Evolutionary conservation across 108 stramenopile genomes (phyloP).

Genomic region (Stephanodiscus triporus): DNA sequence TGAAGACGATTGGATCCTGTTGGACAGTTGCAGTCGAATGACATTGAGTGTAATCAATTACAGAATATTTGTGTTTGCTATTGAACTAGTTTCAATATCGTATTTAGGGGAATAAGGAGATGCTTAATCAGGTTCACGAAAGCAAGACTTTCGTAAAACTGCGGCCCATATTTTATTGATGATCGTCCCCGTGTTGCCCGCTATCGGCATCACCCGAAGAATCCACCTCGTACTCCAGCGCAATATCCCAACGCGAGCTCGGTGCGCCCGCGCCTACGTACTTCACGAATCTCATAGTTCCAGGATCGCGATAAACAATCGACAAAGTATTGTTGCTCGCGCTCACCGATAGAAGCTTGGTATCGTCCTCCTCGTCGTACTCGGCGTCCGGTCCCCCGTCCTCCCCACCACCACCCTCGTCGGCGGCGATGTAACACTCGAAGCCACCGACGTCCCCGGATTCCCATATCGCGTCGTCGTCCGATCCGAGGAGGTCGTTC

Average conservation of each 20-base stretch:
- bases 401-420: slow-evolving; percentile 87
- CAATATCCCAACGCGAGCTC: slow-evolving; percentile 90
- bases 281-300: slow-evolving; percentile 96
- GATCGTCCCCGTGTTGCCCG: not conserved
- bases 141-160: not conserved
- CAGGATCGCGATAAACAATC: slow-evolving; percentile 91
- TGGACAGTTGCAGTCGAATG: too few relatives aligned
- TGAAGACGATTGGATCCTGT: too few relatives aligned
- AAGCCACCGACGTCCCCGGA: slow-evolving; percentile 94
- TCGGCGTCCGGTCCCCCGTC: slow-evolving; percentile 80
- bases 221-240: slow-evolving; percentile 84
- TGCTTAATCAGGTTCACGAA: too few relatives aligned
- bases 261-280: slow-evolving; percentile 91
- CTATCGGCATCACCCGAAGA: slow-evolving; percentile 51
- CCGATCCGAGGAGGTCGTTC: slow-evolving; percentile 52
- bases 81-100: too few relatives aligned
- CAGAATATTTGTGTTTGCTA: too few relatives aligned
- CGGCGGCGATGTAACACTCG: slow-evolving; percentile 95
- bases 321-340: slow-evolving; percentile 93
- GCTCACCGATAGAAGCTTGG: slow-evolving; percentile 90
- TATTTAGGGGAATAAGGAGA: too few relatives aligned
- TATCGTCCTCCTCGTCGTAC: slow-evolving; percentile 93
- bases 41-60: too few relatives aligned
- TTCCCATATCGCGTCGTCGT: slow-evolving; percentile 80
- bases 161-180: slow-evolving; percentile 1